Conservation (phyloP, 163 green algal genomes). For the Scenedesmus sp. region DNA sequence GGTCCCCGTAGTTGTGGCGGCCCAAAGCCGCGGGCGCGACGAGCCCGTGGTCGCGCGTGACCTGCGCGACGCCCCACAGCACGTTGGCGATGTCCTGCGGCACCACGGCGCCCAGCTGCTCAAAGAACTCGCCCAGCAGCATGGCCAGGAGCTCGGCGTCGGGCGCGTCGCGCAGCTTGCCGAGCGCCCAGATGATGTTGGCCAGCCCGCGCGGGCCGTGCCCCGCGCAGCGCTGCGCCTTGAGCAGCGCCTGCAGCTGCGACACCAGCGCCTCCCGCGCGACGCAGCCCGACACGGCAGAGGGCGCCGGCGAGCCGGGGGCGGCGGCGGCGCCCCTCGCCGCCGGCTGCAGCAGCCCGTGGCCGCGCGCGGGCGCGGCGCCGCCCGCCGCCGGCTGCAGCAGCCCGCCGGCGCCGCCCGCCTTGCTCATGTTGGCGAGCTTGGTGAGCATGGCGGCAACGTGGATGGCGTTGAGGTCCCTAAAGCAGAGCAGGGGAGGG, state of each 20-base stretch:
- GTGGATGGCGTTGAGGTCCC: constrained; percentile 28
- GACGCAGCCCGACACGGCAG: no score
- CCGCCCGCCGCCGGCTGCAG: no score
- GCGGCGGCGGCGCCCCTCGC: no score
- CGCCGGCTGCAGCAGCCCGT: no score
- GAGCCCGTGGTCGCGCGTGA: constrained; percentile 4
- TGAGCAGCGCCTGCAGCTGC: constrained; percentile 11
- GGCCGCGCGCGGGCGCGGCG: no score
- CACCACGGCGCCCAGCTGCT: constrained; percentile 15
- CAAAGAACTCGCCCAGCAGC: constrained; percentile 28
- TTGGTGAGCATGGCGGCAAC: constrained; percentile 31
- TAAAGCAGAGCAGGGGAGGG: background rate
- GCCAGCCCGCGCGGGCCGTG: constrained; percentile 32
- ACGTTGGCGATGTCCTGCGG: constrained; percentile 47
- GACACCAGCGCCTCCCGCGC: background rate
- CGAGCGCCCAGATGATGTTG: constrained; percentile 42
- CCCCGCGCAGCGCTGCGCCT: background rate
- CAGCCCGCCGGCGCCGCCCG: no score
- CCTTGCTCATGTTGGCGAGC: constrained; percentile 20
- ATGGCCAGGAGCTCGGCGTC: constrained; percentile 1
- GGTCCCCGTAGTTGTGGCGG: no score
- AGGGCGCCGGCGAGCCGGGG: no score
- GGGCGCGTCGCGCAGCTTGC: constrained; percentile 12
- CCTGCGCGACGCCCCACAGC: constrained; percentile 42
- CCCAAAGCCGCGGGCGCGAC: background rate